Conservation (phyloP, 2,329 filamentous ascomycete genomes). For the Phialophora macrospora region DNA sequence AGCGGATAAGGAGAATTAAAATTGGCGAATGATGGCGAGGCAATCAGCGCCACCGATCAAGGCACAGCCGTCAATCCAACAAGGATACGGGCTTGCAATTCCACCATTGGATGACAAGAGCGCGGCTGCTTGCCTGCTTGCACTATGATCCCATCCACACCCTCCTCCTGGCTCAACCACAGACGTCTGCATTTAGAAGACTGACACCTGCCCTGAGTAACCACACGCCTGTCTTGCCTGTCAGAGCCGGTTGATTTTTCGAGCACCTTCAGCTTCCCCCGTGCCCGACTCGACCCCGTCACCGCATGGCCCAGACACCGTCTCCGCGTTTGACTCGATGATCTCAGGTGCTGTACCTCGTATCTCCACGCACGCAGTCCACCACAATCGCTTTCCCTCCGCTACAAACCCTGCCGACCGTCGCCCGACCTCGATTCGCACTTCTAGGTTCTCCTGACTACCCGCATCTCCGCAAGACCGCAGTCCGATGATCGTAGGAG, state of each 20-base stretch:
- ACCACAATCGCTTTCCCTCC: slow-evolving; percentile 1
- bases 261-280: background rate
- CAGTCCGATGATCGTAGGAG: slow-evolving; percentile 35
- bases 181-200: slow-evolving; percentile 20
- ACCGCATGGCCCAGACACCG: background rate
- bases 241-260: background rate
- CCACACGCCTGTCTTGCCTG: slow-evolving; percentile 11
- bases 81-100: slow-evolving; percentile 15
- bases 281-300: background rate
- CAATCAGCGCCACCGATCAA: slow-evolving; percentile 17
- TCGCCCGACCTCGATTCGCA: slow-evolving; percentile 4
- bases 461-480: slow-evolving; percentile 4
- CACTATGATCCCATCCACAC: slow-evolving; percentile 11
- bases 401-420: background rate
- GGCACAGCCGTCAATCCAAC: slow-evolving; percentile 14
- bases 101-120: slow-evolving; percentile 28
- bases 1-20: slow-evolving; percentile 11
- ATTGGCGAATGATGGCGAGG: slow-evolving; percentile 1
- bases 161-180: slow-evolving; percentile 26
- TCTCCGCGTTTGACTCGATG: slow-evolving; percentile 17
- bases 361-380: background rate
- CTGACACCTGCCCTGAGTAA: slow-evolving; percentile 9
- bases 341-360: slow-evolving; percentile 9
- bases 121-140: slow-evolving; percentile 29
- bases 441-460: slow-evolving; percentile 7